phyloP scores from a whole-genome alignment of 345 rosid species.

The Iberis pinnata region DNA sequence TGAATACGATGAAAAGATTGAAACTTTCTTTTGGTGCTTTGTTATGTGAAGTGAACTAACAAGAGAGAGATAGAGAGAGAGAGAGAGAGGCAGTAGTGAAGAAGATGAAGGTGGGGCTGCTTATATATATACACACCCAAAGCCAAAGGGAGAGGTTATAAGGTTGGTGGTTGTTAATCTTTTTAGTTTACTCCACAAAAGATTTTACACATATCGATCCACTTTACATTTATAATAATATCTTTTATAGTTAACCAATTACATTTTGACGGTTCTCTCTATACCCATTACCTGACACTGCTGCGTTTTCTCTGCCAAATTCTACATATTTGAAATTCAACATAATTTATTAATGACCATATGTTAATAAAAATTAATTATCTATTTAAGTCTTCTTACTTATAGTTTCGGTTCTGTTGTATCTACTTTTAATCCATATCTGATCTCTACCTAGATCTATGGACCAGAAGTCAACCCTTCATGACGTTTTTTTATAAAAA shows the following conservation, averaged over 20 bases:
- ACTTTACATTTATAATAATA: slow-evolving; percentile 19
- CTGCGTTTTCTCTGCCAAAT: slow-evolving; percentile 30
- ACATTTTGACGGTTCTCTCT: slow-evolving; percentile 31
- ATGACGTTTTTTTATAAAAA: slow-evolving; percentile 23
- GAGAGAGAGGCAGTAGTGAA: slow-evolving; percentile 27
- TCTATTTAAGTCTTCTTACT: background rate
- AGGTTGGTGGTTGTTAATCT: slow-evolving; percentile 39
- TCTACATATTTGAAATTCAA: slow-evolving; percentile 9
- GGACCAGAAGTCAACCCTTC: slow-evolving; percentile 30
- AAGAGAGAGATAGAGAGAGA: slow-evolving; percentile 24
- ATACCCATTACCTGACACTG: slow-evolving; percentile 29
- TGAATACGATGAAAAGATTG: slow-evolving; percentile 5
- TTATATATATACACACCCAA: slow-evolving; percentile 23
- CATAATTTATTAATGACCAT: background rate
- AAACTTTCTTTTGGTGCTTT: slow-evolving; percentile 22
- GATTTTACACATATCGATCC: slow-evolving; percentile 23
- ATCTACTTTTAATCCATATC: slow-evolving; percentile 31
- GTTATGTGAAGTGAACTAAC: slow-evolving; percentile 35
- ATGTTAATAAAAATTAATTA: background rate
- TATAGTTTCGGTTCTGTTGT: slow-evolving; percentile 30
- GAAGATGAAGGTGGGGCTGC: slow-evolving; percentile 39
- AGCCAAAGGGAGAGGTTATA: slow-evolving; percentile 33
- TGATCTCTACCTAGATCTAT: slow-evolving; percentile 29
- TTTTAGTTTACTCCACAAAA: slow-evolving; percentile 30
- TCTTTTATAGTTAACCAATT: slow-evolving; percentile 21